These are phyloP conservation scores for Albophoma yamanashiensis DNA, from an alignment of 2,329 filamentous ascomycete species.

Conservation along the genomic window DNA sequence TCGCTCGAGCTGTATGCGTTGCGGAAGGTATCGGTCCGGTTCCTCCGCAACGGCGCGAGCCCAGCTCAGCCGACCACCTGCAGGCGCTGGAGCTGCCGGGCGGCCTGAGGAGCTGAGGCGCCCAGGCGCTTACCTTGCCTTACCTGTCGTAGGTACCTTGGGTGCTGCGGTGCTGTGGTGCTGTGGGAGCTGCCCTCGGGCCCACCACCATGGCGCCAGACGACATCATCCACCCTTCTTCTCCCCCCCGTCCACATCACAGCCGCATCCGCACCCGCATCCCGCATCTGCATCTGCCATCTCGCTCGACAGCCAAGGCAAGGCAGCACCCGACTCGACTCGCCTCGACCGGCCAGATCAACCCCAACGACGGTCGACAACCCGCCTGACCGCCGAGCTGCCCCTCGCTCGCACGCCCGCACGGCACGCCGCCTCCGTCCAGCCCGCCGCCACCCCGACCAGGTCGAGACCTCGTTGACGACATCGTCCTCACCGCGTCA, in stretches of 20 bases:
- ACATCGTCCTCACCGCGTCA: not conserved
- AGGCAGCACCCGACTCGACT: slow-evolving; percentile 4
- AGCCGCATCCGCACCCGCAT: slow-evolving; percentile 3
- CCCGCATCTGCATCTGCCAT: slow-evolving; percentile 1
- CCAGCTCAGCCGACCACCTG: not conserved
- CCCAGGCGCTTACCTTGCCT: not conserved
- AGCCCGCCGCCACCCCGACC: not conserved
- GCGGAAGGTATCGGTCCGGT: not conserved
- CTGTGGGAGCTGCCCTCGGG: slow-evolving; percentile 8
- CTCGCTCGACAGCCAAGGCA: slow-evolving; percentile 4
- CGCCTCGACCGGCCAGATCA: slow-evolving; percentile 1
- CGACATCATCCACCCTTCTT: slow-evolving; percentile 14
- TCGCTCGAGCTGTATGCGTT: not conserved
- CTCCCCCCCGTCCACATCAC: slow-evolving; percentile 8
- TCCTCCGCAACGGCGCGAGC: not conserved
- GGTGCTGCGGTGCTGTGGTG: slow-evolving; percentile 2
- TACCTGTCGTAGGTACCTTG: no score
- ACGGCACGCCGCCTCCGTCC: not conserved
- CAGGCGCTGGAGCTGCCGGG: not conserved
- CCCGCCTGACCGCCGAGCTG: not conserved
- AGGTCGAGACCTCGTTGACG: not conserved
- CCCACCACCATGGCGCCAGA: slow-evolving; percentile 10
- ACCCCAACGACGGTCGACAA: not conserved
- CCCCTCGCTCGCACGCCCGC: not conserved
- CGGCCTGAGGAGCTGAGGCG: not conserved